Base-by-base conservation (phyloP, 2,329 filamentous ascomycete species). In the Aspergillus ochraceus region DNA sequence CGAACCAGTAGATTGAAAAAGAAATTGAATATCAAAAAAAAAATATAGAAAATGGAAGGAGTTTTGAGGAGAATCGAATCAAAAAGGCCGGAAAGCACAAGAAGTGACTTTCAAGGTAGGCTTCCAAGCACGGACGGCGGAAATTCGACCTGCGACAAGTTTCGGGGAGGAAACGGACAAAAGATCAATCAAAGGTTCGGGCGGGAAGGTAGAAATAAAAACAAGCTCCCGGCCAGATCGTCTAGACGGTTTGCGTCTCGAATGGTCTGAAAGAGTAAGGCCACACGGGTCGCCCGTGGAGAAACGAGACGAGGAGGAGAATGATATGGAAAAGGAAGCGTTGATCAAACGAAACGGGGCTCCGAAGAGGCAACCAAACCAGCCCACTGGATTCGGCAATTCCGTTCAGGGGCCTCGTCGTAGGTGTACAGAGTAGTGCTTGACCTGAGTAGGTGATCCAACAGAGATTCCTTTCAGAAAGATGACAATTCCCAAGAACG, bases 401-500 rank as follows among this genome's bases (percentile, higher is more conserved):
- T 36, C 32, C 32, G 32, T 36, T 36, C 32, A n/a, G 36, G 36
- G 36, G 36, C 14, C 14, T 42, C 17, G 4, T 42, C 17, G 36
- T 39, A 17, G n/a, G n/a, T n/a, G n/a, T 32, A 32, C 30, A 32
- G 30, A 32, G 30, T 32, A 32, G 11, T 32, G 22, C 22, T 22
- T 22, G 22, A 4, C 22, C 22, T 22, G 22, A 22, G 22, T 3
- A 24, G 24, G 24, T 24, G 24, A 24, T 24, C 4, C 24, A 6
- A 24, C 24, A 24, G 4, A 24, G 24, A 24, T 24, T 24, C 24
- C 24, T 24, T 8, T 29, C 26, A 51, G 9, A 45, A 57, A 42
- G 60, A 69, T 68, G 60, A 64, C 53, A 26, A 26, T 54, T 22
- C 26, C 32, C 32, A 12, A 36, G 32, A 59, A 42, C 53, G 9